phyloP scores from a whole-genome alignment of 352 stramenopile species.

The Pythium vanterpoolii region DNA sequence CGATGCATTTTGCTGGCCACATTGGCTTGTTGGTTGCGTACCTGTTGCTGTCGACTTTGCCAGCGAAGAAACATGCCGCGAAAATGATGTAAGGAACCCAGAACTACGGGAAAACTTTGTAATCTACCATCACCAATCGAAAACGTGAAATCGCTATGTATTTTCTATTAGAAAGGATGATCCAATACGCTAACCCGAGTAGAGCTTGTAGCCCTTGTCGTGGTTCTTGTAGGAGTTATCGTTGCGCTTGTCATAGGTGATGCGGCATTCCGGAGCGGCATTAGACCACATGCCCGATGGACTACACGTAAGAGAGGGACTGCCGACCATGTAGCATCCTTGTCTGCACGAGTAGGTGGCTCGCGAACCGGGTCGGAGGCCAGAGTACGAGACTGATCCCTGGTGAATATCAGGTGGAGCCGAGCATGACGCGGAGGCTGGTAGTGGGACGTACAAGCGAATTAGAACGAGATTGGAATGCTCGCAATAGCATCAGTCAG shows the following conservation, averaged over 20 bases:
- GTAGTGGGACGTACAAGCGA: too few relatives aligned
- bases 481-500: not conserved
- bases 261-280: slow-evolving; percentile 33
- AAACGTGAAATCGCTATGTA: not conserved
- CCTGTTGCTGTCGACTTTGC: slow-evolving; percentile 34
- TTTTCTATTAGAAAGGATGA: not conserved
- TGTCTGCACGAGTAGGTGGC: slow-evolving; percentile 42
- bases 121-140: not conserved
- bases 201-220: slow-evolving; percentile 48
- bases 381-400: slow-evolving; percentile 37
- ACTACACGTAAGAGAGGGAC: slow-evolving; percentile 30
- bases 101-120: not conserved
- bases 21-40: slow-evolving; percentile 37
- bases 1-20: slow-evolving; percentile 60
- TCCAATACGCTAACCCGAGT: slow-evolving; percentile 38
- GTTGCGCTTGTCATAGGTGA: slow-evolving; percentile 37
- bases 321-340: slow-evolving; percentile 35
- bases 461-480: too few relatives aligned
- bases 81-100: not conserved
- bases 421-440: slow-evolving; percentile 20
- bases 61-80: slow-evolving; percentile 27
- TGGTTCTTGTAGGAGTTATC: slow-evolving; percentile 60
- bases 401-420: slow-evolving; percentile 35
- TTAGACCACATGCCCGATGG: slow-evolving; percentile 38
- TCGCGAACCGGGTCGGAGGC: slow-evolving; percentile 29